Base-by-base conservation (phyloP, 2,329 filamentous ascomycete species). In the Parastagonospora avenae region DNA sequence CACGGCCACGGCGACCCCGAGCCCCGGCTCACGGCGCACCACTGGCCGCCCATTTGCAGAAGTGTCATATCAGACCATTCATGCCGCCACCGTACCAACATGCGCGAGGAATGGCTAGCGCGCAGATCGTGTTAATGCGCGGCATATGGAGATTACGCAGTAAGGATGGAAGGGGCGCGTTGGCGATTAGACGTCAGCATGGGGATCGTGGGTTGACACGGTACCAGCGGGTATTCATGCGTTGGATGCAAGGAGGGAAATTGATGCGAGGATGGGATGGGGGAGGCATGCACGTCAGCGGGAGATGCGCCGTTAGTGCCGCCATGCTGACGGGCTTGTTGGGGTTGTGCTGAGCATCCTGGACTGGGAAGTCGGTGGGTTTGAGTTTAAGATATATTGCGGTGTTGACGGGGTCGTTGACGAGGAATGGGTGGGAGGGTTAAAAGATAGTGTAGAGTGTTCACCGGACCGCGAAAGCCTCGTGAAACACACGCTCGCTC, bases 251-350 rank as follows among this genome's bases (percentile, higher is more conserved):
- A 56, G 15, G 50, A 32, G 32, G 30, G 43, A 28, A 42, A 37
- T n/a, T 38, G 39, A 32, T 28, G 40, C 33, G 16, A 9, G 27
- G 46, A 36, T 4, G 33, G n/a, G n/a, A n/a, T n/a, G n/a, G n/a
- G n/a, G n/a, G 16, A 36, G n/a, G 33, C 19, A 24, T 24, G 19
- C 19, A 24, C 8, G 11, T 16, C 33, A 16, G 33, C 54, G 52
- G 48, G 55, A 52, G 52, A 53, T 53, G 52, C 47, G 44, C 44
- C 33, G 32, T 44, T 43, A 48, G 54, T 24, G 28, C 16, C 30
- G 39, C n/a, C n/a, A n/a, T n/a, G n/a, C n/a, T n/a, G n/a, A n/a
- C n/a, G n/a, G n/a, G n/a, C n/a, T n/a, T n/a, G n/a, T n/a, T n/a
- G n/a, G n/a, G n/a, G n/a, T n/a, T n/a, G n/a, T n/a, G n/a, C 24